phyloP scores from a whole-genome alignment of 306 rosid species.

The Vicia sativa region DNA sequence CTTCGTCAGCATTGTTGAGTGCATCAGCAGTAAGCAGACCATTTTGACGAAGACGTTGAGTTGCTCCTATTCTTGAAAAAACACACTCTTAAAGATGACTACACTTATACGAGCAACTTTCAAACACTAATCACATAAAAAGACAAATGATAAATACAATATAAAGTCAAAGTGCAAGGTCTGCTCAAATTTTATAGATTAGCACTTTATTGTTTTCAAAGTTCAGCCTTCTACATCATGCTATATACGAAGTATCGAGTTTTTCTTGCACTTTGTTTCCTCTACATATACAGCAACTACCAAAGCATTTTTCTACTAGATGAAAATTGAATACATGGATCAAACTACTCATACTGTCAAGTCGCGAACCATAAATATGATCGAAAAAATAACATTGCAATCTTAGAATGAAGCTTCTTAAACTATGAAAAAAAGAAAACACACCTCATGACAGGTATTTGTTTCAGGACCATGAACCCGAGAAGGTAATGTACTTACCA shows the following conservation, averaged over 20 bases:
- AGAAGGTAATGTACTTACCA: conserved; percentile 54
- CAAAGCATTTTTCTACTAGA: background rate
- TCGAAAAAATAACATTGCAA: background rate
- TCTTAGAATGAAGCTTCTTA: conserved; percentile 25
- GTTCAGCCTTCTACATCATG: conserved; percentile 28
- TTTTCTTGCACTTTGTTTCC: background rate
- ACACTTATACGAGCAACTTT: conserved; percentile 13
- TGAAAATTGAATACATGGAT: background rate
- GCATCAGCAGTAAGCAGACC: conserved; percentile 74
- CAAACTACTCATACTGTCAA: background rate
- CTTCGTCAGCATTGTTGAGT: conserved; percentile 79
- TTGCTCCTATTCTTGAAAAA: conserved; percentile 47
- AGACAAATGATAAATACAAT: conserved; percentile 13
- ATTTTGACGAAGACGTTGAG: conserved; percentile 71
- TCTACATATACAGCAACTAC: background rate
- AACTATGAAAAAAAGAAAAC: conserved; percentile 25
- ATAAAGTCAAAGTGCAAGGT: background rate
- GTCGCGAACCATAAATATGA: conserved; percentile 7
- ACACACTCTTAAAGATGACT: conserved; percentile 33
- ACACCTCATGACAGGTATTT: background rate
- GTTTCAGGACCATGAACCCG: conserved; percentile 15
- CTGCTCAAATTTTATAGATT: background rate
- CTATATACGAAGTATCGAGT: conserved; percentile 5
- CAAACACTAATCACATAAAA: conserved; percentile 16
- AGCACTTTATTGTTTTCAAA: conserved; percentile 18